These are phyloP conservation scores for Kalanchoe fedtschenkoi DNA, from an alignment of 164 flowering plant species.

Conservation along the genomic window DNA sequence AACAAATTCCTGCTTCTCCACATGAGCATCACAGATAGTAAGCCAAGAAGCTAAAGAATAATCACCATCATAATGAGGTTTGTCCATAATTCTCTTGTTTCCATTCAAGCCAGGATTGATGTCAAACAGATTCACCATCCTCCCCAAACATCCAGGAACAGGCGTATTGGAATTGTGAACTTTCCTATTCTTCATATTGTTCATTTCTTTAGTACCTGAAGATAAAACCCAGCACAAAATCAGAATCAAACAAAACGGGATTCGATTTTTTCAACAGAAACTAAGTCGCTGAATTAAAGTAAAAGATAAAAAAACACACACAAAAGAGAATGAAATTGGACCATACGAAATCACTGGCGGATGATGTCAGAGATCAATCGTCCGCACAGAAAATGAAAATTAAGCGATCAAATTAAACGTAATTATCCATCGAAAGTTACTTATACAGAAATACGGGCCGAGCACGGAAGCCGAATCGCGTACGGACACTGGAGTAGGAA, in stretches of 20 bases:
- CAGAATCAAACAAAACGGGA: neutral
- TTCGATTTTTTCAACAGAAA: no score
- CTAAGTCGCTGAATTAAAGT: conserved; percentile 10
- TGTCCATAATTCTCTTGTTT: conserved; percentile 58
- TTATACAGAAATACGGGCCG: no score
- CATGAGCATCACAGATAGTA: neutral
- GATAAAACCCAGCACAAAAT: neutral
- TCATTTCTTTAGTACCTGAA: conserved; percentile 48
- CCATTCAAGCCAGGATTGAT: conserved; percentile 35
- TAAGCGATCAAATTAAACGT: no score
- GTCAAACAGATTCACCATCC: conserved; percentile 78
- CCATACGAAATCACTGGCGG: no score
- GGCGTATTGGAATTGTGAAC: conserved; percentile 34
- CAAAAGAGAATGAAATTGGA: no score
- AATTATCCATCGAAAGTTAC: no score
- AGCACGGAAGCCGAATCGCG: no score
- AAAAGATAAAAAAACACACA: no score
- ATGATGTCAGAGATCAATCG: no score
- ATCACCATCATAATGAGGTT: conserved; percentile 61
- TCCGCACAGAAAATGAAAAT: no score
- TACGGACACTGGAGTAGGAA: no score
- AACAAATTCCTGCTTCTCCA: neutral
- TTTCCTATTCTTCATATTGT: conserved; percentile 30
- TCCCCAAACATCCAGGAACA: conserved; percentile 78
- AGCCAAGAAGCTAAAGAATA: neutral